These are phyloP conservation scores for Penicillium sp. DNA, from an alignment of 2,329 filamentous ascomycete species.

Conservation along the genomic window DNA sequence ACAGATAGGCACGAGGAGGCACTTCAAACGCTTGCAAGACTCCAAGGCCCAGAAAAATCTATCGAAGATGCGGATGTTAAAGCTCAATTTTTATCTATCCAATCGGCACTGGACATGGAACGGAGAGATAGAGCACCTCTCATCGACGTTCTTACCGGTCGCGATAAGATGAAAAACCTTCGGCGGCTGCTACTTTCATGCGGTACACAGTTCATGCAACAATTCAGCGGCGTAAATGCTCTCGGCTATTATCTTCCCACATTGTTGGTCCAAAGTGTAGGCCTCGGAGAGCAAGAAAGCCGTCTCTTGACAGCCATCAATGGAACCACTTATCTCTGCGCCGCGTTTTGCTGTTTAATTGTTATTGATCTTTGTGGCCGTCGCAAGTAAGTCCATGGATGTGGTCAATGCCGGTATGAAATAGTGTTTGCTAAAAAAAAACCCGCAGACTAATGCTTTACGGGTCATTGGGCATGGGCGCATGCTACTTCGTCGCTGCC, in stretches of 20 bases:
- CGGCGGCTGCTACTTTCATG: constrained; percentile 47
- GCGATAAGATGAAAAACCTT: constrained; percentile 50
- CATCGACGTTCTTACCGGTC: constrained; percentile 33
- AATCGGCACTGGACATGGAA: constrained; percentile 42
- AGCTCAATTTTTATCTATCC: not conserved
- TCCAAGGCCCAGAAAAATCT: not conserved
- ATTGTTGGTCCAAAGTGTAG: constrained; percentile 17
- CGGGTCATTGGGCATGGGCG: constrained; percentile 17
- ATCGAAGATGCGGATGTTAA: not conserved
- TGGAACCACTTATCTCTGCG: constrained; percentile 17
- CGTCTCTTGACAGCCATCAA: constrained; percentile 21
- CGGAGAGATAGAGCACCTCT: constrained; percentile 35
- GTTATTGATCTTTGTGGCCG: constrained; percentile 23
- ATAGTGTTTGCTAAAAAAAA: not conserved
- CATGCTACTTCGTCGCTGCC: constrained; percentile 16
- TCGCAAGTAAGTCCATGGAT: not conserved
- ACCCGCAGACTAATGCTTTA: constrained; percentile 16
- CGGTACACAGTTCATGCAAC: constrained; percentile 54
- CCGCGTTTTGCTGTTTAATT: constrained; percentile 15
- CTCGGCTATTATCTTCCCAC: constrained; percentile 16
- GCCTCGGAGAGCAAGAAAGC: constrained; percentile 9
- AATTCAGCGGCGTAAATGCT: constrained; percentile 37
- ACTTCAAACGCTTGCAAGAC: constrained; percentile 10
- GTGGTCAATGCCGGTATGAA: too few species aligned
- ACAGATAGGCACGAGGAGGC: constrained; percentile 15